Conservation (phyloP, 495 filamentous ascomycete species). For the Neurospora cerealis region DNA sequence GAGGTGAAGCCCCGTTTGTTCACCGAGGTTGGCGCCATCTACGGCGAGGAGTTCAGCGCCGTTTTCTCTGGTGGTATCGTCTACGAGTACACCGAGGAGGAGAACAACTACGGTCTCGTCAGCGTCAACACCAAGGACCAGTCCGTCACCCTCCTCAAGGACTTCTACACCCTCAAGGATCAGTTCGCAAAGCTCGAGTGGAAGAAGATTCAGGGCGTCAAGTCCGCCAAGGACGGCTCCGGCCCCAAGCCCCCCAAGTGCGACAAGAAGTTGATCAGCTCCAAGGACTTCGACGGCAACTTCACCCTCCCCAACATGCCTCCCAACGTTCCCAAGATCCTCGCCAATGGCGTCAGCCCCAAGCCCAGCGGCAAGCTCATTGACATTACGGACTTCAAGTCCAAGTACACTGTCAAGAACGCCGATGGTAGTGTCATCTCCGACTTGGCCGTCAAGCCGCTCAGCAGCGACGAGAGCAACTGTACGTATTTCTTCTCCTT, state of each 20-base stretch:
- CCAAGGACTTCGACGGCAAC: conserved; percentile 54
- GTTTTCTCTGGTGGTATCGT: conserved; percentile 80
- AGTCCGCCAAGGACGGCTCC: conserved; percentile 40
- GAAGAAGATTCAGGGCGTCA: conserved; percentile 43
- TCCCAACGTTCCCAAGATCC: conserved; percentile 34
- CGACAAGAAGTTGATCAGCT: conserved; percentile 50
- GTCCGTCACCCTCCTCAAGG: conserved; percentile 51
- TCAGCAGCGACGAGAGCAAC: conserved; percentile 31
- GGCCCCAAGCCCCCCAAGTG: conserved; percentile 48
- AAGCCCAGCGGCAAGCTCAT: conserved; percentile 31
- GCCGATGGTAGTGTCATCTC: conserved; percentile 26
- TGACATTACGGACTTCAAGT: conserved; percentile 30
- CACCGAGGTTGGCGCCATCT: conserved; percentile 71
- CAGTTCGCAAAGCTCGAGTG: conserved; percentile 71
- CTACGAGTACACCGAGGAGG: conserved; percentile 76
- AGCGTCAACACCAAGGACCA: conserved; percentile 49
- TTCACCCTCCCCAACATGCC: conserved; percentile 59
- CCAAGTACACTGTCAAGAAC: conserved; percentile 30
- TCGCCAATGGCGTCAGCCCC: conserved; percentile 43
- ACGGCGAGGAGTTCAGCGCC: conserved; percentile 67
- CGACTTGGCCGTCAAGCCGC: conserved; percentile 31
- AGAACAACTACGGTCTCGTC: conserved; percentile 67
- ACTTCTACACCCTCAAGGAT: conserved; percentile 65
- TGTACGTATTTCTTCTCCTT: conserved; percentile 10
- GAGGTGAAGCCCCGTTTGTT: conserved; percentile 66